phyloP scores from a whole-genome alignment of 345 rosid genomes.

The Hirschfeldia incana region DNA sequence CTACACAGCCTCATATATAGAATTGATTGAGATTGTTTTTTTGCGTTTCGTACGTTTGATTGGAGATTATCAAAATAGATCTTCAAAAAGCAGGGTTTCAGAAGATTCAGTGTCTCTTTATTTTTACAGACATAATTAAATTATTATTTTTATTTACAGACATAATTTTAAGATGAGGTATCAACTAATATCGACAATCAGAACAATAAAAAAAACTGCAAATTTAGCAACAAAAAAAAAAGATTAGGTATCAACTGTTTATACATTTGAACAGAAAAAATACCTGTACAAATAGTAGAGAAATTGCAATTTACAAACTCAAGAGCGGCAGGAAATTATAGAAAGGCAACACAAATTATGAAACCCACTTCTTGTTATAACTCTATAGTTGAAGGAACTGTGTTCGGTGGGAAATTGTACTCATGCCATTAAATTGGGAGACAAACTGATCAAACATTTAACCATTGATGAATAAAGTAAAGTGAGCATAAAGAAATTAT shows the following conservation, averaged over 20 bases:
- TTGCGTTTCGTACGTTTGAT: not conserved
- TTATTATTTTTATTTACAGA: not conserved
- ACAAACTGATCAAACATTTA: constrained; percentile 28
- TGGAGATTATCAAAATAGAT: not conserved
- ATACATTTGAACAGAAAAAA: not conserved
- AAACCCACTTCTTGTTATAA: constrained; percentile 33
- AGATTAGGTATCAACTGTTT: not conserved
- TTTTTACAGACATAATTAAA: not conserved
- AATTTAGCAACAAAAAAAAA: no score
- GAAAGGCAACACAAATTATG: constrained; percentile 32
- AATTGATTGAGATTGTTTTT: not conserved
- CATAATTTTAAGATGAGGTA: not conserved
- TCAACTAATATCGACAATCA: not conserved
- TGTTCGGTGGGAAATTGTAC: constrained; percentile 35
- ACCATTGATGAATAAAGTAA: constrained; percentile 26
- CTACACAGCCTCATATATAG: not conserved
- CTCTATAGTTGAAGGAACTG: constrained; percentile 38
- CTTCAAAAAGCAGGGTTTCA: not conserved
- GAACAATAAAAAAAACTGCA: no score
- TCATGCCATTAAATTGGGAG: constrained; percentile 39
- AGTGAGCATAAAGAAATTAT: constrained; percentile 32
- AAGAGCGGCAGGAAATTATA: constrained; percentile 25
- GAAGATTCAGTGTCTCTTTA: not conserved
- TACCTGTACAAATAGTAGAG: not conserved
- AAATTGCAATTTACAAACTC: constrained; percentile 13